Evolutionary conservation across 306 rosid genomes (phyloP).

Genomic region (Quillaja saponaria): DNA sequence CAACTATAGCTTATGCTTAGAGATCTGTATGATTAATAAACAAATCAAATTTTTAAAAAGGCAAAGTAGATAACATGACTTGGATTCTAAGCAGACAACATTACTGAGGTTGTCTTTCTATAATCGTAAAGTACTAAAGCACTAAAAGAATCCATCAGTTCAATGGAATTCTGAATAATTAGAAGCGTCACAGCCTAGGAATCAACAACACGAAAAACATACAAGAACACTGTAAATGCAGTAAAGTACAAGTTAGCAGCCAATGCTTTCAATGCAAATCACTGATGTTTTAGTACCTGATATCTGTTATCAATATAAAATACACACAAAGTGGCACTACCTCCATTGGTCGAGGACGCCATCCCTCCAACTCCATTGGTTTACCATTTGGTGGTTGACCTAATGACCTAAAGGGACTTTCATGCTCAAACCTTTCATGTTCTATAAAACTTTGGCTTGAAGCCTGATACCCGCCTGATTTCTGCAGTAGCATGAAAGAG

Average conservation of each 20-base stretch:
- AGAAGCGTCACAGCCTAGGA: too few relatives aligned
- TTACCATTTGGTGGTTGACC: slow-evolving; percentile 55
- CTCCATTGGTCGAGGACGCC: slow-evolving; percentile 70
- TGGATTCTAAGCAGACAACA: background rate
- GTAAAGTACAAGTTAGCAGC: background rate
- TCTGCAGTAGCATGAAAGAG: slow-evolving; percentile 44
- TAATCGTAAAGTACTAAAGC: slow-evolving; percentile 7
- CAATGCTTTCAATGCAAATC: background rate
- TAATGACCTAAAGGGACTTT: slow-evolving; percentile 65
- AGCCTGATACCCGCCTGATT: slow-evolving; percentile 64
- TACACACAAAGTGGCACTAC: slow-evolving; percentile 39
- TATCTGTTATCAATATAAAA: slow-evolving; percentile 1
- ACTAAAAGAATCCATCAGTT: background rate
- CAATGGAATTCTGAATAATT: background rate
- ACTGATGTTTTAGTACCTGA: slow-evolving; percentile 1
- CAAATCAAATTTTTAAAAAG: background rate
- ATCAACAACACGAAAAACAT: too few relatives aligned
- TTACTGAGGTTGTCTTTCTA: background rate
- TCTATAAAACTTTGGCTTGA: slow-evolving; percentile 59
- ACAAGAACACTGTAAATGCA: background rate
- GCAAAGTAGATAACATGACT: background rate
- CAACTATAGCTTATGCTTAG: background rate
- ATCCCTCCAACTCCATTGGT: slow-evolving; percentile 75
- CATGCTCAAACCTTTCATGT: slow-evolving; percentile 69
- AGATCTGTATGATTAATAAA: slow-evolving; percentile 1